Evolutionary conservation across 2,329 filamentous ascomycete species (phyloP), one percentile per base, ranked within the genome.

Genomic region (Arthrobotrys sphaeroides): DNA sequence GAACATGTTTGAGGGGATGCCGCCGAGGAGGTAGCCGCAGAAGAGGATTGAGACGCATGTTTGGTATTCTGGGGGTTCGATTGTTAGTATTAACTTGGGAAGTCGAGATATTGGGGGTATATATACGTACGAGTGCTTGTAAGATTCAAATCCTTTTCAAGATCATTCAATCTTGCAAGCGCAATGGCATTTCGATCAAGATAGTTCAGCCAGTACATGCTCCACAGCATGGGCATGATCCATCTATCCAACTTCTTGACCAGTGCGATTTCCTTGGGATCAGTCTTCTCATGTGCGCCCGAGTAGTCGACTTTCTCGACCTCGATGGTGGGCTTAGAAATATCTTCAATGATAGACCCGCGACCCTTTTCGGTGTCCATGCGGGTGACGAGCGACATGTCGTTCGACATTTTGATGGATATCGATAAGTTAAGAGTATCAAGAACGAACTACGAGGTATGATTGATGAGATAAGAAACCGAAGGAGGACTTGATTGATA

Each of bases 141-240:
- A 78, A 86, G 80, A 5, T 81, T 80, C 13, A 85, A 80, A 49
- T 86, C 85, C 7, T 82, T 79, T 70, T 85, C 83, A 2, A 86
- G 77, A 7, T 80, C 70, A 36, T 82, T 80, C 7, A 84, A 78
- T 67, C 84, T 82, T 4, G 84, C 84, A 45, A 84, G 83, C 0
- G 84, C 83, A 61, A 86, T 85, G 26, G 84, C 84, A 67, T 85
- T 85, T 5, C 84, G 81, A 43, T 86, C 84, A 18, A 85, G 80
- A 61, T 84, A 84, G 70, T 84, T 85, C 45, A 85, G 80, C 79
- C 83, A 85, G 77, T 85, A 85, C 83, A 84, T 85, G 5, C 83
- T 40, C 77, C 83, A 85, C 18, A 83, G 78, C 3, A 79, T 81
- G 12, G 83, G 82, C 70, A 83, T 81, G 42, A 83, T 82, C 61